A percentile compares a stretch with the other conserved stretches of the same genome.
Conservation (phyloP, 352 stramenopile species). For the Phytophthora chlamydospora region DNA sequence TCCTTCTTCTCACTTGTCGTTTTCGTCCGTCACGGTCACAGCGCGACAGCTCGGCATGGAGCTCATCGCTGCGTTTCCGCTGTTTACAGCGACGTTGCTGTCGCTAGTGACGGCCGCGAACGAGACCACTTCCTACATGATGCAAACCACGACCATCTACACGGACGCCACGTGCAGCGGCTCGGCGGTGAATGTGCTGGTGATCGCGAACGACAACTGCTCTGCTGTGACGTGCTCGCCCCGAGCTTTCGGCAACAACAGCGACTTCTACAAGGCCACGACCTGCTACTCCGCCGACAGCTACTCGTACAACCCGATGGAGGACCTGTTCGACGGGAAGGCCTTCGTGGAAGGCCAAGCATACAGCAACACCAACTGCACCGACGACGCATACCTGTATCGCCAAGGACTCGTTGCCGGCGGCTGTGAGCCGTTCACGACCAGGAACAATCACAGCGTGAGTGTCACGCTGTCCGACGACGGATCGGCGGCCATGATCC, state of each 20-base stretch:
- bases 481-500: conserved; percentile 17
- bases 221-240: conserved; percentile 15
- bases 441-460: conserved; percentile 23
- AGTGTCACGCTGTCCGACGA: conserved; percentile 18
- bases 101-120: neutral
- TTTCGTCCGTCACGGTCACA: neutral
- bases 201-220: conserved; percentile 22
- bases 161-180: conserved; percentile 16
- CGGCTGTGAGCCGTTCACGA: conserved; percentile 24
- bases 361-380: conserved; percentile 25
- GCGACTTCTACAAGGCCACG: conserved; percentile 15
- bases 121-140: conserved; percentile 25
- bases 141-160: conserved; percentile 31
- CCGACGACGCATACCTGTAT: conserved; percentile 20
- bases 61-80: conserved; percentile 2
- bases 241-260: conserved; percentile 17
- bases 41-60: neutral
- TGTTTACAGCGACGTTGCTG: neutral
- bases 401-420: conserved; percentile 21
- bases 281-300: conserved; percentile 27
- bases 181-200: conserved; percentile 19
- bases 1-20: conserved; percentile 4
- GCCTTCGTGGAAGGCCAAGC: conserved; percentile 26
- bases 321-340: conserved; percentile 20
- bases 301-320: conserved; percentile 27